phyloP scores from a whole-genome alignment of 352 stramenopile species.

The Pythium volutum region DNA sequence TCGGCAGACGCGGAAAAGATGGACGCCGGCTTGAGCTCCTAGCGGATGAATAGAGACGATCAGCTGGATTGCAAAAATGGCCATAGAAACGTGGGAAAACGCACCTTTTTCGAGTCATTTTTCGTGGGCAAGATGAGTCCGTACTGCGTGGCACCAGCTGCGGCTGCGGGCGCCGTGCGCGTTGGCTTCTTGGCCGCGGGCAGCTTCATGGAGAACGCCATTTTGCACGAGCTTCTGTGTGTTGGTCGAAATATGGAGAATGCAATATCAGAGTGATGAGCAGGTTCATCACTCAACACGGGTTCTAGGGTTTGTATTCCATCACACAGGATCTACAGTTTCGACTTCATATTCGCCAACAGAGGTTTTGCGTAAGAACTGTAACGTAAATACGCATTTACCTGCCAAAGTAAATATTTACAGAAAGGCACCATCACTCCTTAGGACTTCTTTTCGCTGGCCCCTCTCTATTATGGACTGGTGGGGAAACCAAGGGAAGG shows the following conservation, averaged over 20 bases:
- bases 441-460: not conserved
- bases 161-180: not conserved
- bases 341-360: not conserved
- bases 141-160: conserved; percentile 36
- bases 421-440: not conserved
- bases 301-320: not conserved
- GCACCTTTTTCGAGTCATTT: conserved; percentile 34
- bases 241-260: not conserved
- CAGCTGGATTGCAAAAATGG: not conserved
- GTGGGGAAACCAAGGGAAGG: conserved; percentile 1
- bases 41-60: conserved; percentile 13
- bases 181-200: conserved; percentile 33
- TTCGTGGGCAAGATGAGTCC: conserved; percentile 40
- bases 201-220: conserved; percentile 72
- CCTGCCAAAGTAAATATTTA: not conserved
- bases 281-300: not conserved
- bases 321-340: not conserved
- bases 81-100: not conserved
- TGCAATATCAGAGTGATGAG: not conserved
- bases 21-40: conserved; percentile 23
- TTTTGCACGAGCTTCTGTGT: conserved; percentile 21
- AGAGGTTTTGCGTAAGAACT: not conserved
- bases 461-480: not conserved
- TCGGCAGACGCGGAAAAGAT: conserved; percentile 7
- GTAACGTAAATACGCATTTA: not conserved